phyloP scores from a whole-genome alignment of 331 rosid species.

The Cucumis variabilis region DNA sequence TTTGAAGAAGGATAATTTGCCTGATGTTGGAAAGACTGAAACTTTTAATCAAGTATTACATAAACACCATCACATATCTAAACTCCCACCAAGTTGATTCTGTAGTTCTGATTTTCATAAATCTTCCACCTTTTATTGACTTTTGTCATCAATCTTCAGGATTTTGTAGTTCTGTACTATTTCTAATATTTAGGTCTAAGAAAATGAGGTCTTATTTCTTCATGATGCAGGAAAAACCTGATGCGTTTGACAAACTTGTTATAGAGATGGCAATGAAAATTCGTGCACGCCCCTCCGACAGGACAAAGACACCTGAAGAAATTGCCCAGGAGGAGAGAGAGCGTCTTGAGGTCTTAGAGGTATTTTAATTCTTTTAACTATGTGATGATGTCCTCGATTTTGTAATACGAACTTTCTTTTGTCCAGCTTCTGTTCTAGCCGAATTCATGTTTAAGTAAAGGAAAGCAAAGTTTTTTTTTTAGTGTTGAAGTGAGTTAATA shows the following conservation, averaged over 20 bases:
- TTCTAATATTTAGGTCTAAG: not conserved
- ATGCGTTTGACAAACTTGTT: conserved; percentile 70
- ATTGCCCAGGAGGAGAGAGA: conserved; percentile 96
- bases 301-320: conserved; percentile 89
- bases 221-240: conserved; percentile 74
- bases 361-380: conserved; percentile 32
- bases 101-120: not conserved
- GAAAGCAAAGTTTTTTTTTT: not conserved
- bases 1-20: conserved; percentile 47
- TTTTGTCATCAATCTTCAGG: conserved; percentile 1
- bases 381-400: conserved; percentile 26
- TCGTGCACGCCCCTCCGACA: conserved; percentile 94
- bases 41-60: conserved; percentile 55
- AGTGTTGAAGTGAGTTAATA: not conserved
- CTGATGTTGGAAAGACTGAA: conserved; percentile 39
- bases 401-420: not conserved
- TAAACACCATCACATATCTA: not conserved
- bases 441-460: not conserved
- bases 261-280: conserved; percentile 75
- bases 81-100: not conserved
- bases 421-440: not conserved
- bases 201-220: not conserved
- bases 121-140: not conserved
- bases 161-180: not conserved
- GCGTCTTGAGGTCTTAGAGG: conserved; percentile 78